Percentiles rank a stretch among this genome's conserved stretches.
phyloP scores from a whole-genome alignment of 345 rosid species.

The Populus simonii region DNA sequence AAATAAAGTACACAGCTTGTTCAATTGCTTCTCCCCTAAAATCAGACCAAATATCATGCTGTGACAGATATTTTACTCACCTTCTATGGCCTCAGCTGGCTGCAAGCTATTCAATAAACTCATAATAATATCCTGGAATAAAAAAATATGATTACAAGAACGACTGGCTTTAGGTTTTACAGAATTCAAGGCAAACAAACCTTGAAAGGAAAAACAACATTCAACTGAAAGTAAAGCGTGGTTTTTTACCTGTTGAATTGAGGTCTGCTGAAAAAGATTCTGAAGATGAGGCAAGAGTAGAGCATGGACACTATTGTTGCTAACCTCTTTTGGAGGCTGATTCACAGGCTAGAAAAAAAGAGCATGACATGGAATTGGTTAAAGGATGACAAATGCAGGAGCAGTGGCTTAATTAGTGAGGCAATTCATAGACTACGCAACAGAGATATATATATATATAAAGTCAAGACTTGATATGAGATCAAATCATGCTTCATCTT shows the following conservation, averaged over 20 bases:
- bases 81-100: slow-evolving; percentile 57
- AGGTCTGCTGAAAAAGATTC: slow-evolving; percentile 79
- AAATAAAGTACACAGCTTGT: not conserved
- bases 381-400: not conserved
- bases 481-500: not conserved
- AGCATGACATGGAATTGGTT: not conserved
- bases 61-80: slow-evolving; percentile 43
- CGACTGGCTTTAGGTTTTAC: not conserved
- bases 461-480: not conserved
- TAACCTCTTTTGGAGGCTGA: slow-evolving; percentile 55
- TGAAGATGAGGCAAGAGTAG: slow-evolving; percentile 76
- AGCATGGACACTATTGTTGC: slow-evolving; percentile 37
- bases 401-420: not conserved
- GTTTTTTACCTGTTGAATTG: slow-evolving; percentile 73
- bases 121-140: slow-evolving; percentile 69
- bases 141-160: slow-evolving; percentile 16
- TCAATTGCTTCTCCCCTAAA: slow-evolving; percentile 5
- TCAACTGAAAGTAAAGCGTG: not conserved
- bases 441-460: not conserved
- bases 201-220: not conserved
- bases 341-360: slow-evolving; percentile 48
- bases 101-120: slow-evolving; percentile 68
- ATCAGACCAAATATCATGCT: slow-evolving; percentile 2
- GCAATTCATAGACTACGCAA: not conserved
- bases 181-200: not conserved